phyloP scores from a whole-genome alignment of 257 asterid genomes.

The Solanum chmielewskii region DNA sequence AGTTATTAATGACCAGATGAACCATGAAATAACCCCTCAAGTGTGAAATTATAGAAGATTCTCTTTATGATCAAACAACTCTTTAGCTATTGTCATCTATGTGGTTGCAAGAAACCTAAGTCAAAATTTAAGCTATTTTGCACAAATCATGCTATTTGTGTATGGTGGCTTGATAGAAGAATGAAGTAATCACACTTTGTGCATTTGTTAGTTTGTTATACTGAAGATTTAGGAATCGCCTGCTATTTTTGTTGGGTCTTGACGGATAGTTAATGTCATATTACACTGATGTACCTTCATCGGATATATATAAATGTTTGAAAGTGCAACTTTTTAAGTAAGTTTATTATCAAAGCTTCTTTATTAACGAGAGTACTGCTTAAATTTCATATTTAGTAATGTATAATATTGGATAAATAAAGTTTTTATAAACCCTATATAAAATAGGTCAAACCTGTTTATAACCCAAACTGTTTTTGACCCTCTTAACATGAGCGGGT shows the following conservation, averaged over 20 bases:
- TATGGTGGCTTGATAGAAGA: neutral
- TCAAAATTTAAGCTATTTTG: neutral
- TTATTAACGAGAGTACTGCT: neutral
- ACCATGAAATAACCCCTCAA: neutral
- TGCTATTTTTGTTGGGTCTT: neutral
- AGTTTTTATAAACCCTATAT: neutral
- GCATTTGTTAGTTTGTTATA: neutral
- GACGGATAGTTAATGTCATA: neutral
- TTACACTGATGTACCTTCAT: neutral
- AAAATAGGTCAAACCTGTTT: neutral
- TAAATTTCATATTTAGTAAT: neutral
- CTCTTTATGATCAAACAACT: neutral
- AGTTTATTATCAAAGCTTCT: neutral
- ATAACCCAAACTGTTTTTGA: neutral
- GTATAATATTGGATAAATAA: neutral
- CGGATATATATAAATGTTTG: neutral
- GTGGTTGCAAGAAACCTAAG: neutral
- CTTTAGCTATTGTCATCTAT: neutral
- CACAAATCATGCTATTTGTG: neutral
- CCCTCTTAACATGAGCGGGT: neutral
- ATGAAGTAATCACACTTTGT: neutral
- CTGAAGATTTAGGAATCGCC: neutral
- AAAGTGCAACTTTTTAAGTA: neutral
- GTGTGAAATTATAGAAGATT: neutral
- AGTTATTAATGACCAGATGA: neutral